A percentile compares a stretch with the other conserved stretches of the same genome.
Conservation (phyloP, 306 rosid species). For the Alnus rubra region DNA sequence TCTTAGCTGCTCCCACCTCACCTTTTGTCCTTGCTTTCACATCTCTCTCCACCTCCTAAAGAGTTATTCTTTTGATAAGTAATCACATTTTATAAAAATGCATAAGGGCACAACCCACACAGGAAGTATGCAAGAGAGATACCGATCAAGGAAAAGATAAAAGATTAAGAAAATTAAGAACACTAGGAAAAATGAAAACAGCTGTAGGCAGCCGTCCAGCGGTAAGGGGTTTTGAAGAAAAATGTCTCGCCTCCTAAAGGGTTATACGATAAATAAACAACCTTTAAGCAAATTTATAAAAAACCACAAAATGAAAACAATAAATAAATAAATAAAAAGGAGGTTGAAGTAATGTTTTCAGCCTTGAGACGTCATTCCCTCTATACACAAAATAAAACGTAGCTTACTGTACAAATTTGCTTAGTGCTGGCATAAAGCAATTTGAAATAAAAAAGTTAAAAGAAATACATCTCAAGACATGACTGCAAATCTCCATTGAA, state of each 20-base stretch:
- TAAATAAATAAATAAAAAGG: neutral
- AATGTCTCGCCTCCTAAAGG: slow-evolving; percentile 49
- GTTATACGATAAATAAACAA: slow-evolving; percentile 10
- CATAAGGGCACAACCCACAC: no score
- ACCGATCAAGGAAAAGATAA: no score
- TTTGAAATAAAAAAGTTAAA: neutral
- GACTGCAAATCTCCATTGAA: neutral
- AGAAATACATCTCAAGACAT: neutral
- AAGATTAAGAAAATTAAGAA: no score
- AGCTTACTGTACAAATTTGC: neutral
- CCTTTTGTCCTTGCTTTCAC: slow-evolving; percentile 92
- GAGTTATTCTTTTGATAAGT: neutral
- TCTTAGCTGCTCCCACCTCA: slow-evolving; percentile 90
- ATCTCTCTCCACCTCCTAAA: slow-evolving; percentile 80
- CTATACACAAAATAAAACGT: neutral
- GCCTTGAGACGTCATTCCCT: neutral
- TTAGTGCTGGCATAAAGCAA: neutral
- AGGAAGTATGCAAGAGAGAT: no score
- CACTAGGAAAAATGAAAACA: no score
- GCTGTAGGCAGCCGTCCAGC: no score
- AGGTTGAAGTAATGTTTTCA: neutral
- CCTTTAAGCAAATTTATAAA: slow-evolving; percentile 3
- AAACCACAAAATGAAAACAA: slow-evolving; percentile 7
- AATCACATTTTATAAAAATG: no score
- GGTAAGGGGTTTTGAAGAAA: no score